phyloP scores from a whole-genome alignment of 2,329 filamentous ascomycete species.

The Exophiala bonariae region DNA sequence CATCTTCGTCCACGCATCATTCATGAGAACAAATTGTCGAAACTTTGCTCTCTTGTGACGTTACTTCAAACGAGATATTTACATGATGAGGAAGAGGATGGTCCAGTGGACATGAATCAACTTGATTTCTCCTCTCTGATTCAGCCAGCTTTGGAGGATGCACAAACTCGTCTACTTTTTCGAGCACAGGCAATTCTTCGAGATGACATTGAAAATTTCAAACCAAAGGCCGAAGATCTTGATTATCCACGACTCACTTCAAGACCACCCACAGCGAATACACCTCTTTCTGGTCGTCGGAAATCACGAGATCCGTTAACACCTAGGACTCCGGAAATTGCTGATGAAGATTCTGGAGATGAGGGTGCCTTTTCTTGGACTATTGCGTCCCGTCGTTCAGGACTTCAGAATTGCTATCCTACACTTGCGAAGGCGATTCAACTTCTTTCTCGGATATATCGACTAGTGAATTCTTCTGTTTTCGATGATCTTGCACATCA shows the following conservation, averaged over 20 bases:
- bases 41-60: conserved; percentile 66
- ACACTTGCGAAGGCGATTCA: conserved; percentile 67
- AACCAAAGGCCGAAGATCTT: conserved; percentile 64
- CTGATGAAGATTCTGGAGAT: conserved; percentile 51
- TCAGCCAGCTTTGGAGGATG: conserved; percentile 66
- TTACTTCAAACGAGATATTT: conserved; percentile 67
- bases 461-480: conserved; percentile 67
- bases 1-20: conserved; percentile 65
- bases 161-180: conserved; percentile 67
- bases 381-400: conserved; percentile 21
- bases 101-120: conserved; percentile 51
- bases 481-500: conserved; percentile 73
- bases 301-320: conserved; percentile 34
- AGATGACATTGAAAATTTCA: conserved; percentile 67
- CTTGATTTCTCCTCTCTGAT: conserved; percentile 64
- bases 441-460: conserved; percentile 68
- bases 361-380: conserved; percentile 24
- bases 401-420: conserved; percentile 49
- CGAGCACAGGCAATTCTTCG: conserved; percentile 62
- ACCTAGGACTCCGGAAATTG: conserved; percentile 44
- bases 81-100: conserved; percentile 57
- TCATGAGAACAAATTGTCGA: conserved; percentile 65
- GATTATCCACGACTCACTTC: conserved; percentile 60
- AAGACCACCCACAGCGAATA: conserved; percentile 33
- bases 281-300: conserved; percentile 32